Evolutionary conservation across 169 alveolate species (phyloP).

Genomic region (Fabrea salina): DNA sequence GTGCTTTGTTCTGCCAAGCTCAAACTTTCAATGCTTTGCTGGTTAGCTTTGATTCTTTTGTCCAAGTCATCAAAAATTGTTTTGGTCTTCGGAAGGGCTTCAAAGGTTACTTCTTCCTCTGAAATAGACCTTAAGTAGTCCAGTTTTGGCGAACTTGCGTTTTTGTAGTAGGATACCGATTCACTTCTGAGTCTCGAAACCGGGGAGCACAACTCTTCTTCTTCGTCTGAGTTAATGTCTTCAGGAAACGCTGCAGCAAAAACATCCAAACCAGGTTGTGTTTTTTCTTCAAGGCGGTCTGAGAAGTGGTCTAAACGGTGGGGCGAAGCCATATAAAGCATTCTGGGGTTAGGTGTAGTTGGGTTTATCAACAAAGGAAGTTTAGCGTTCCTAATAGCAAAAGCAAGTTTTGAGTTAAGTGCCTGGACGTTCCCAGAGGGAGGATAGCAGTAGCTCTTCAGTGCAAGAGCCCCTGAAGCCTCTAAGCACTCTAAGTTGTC

Average conservation of each 20-base stretch:
- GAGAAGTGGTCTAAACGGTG: background rate
- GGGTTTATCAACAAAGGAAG: background rate
- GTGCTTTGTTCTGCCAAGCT: background rate
- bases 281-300: no score
- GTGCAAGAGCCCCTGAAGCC: background rate
- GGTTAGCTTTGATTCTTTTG: conserved; percentile 8
- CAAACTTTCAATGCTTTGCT: background rate
- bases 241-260: background rate
- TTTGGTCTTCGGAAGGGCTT: background rate
- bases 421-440: background rate
- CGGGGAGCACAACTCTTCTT: background rate
- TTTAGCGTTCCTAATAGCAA: background rate
- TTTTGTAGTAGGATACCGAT: no score
- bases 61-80: conserved; percentile 30
- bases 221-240: conserved; percentile 11
- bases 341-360: conserved; percentile 13
- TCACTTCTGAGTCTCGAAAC: conserved; percentile 1
- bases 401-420: no score
- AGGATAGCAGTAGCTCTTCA: background rate
- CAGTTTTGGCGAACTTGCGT: no score
- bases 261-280: no score
- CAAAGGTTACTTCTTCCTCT: no score
- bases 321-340: conserved; percentile 22
- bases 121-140: no score
- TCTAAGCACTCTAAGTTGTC: background rate